Percentiles rank a stretch among this genome's conserved stretches.
These are phyloP conservation scores for Aspergillus udagawae DNA, from an alignment of 2,329 filamentous ascomycete genomes.

Conservation along the genomic window DNA sequence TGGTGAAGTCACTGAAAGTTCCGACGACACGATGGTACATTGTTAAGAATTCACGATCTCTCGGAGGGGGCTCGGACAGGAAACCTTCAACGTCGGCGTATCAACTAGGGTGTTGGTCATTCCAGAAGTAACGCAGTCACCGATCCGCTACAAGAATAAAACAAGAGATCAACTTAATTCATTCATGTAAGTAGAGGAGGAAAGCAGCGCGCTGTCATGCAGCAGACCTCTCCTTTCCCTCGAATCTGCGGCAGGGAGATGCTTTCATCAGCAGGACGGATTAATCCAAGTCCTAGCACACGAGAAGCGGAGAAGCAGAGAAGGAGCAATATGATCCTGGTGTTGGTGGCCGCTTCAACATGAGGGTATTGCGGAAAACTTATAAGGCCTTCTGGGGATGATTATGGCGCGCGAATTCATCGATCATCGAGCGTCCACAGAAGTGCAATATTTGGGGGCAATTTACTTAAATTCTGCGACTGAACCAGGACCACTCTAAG, in stretches of 20 bases:
- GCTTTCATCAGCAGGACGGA: neutral
- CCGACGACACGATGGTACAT: neutral
- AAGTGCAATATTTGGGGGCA: neutral
- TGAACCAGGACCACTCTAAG: neutral
- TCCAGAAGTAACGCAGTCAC: too few relatives aligned
- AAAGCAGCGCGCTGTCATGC: neutral
- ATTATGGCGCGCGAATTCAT: neutral
- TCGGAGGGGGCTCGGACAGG: neutral
- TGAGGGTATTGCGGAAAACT: neutral
- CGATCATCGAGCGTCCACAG: neutral
- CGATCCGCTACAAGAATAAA: neutral
- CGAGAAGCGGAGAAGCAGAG: neutral
- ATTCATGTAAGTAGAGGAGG: neutral
- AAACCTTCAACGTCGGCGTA: too few relatives aligned
- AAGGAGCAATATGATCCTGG: too few relatives aligned
- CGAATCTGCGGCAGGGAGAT: neutral
- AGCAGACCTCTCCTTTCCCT: neutral
- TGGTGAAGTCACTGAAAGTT: neutral
- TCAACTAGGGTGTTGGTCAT: too few relatives aligned
- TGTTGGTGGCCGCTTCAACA: neutral
- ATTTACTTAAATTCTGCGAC: neutral
- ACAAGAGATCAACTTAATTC: neutral
- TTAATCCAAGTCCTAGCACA: neutral
- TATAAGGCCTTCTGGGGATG: neutral
- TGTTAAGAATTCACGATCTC: neutral